Conservation (phyloP, 768 basidiomycete species). For the Macrolepiota dolichaula region DNA sequence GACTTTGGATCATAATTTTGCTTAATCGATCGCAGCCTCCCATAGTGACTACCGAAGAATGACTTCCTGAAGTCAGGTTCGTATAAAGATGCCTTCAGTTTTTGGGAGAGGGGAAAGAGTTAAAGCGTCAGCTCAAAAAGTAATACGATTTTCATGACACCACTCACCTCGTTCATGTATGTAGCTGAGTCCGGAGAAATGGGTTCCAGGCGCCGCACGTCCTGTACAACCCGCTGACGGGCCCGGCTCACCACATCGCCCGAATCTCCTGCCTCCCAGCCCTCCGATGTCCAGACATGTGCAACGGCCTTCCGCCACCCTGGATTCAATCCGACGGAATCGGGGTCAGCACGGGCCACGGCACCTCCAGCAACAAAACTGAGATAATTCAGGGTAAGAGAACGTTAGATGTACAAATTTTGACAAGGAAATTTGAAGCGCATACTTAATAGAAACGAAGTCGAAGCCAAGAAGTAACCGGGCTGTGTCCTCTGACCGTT, state of each 20-base stretch:
- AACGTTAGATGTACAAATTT: constrained; percentile 20
- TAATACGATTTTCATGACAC: neutral
- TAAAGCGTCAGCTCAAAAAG: neutral
- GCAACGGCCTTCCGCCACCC: constrained; percentile 44
- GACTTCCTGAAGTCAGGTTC: constrained; percentile 35
- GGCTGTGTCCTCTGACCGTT: constrained; percentile 22
- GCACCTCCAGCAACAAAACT: neutral
- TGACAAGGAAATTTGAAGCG: neutral
- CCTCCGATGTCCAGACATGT: constrained; percentile 17
- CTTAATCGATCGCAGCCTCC: constrained; percentile 37
- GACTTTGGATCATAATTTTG: constrained; percentile 37
- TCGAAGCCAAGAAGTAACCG: constrained; percentile 20
- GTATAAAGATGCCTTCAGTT: constrained; percentile 35
- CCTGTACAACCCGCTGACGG: constrained; percentile 8
- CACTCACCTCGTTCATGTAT: constrained; percentile 47
- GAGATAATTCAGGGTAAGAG: constrained; percentile 15
- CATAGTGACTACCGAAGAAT: constrained; percentile 45
- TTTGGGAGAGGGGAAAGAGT: no score
- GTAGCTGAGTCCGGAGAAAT: constrained; percentile 33
- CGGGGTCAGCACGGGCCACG: constrained; percentile 25
- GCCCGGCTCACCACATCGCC: constrained; percentile 16
- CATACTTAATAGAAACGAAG: constrained; percentile 21
- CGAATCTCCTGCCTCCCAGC: constrained; percentile 8
- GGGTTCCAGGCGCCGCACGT: constrained; percentile 16
- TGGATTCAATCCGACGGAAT: constrained; percentile 40